Evolutionary conservation across 352 stramenopile genomes (phyloP).

Genomic region (Pythium phragmitis): DNA sequence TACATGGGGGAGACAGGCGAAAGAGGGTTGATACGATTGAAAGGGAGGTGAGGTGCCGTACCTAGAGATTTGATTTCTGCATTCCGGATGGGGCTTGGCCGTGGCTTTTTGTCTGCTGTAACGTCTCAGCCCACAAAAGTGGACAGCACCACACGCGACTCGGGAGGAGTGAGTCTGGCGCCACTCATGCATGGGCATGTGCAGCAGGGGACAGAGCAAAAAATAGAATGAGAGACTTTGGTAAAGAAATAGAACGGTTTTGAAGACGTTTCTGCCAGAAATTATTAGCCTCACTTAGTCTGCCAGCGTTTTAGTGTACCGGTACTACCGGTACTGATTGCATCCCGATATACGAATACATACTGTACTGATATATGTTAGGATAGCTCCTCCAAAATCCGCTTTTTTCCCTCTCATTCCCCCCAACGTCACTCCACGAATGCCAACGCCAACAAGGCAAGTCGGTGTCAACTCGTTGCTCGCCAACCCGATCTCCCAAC

Average conservation of each 20-base stretch:
- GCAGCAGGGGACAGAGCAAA: neutral
- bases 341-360: too few species aligned
- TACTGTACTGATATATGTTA: neutral
- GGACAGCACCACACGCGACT: neutral
- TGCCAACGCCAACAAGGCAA: too few species aligned
- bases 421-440: conserved; percentile 3
- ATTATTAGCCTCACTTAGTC: too few species aligned
- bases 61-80: neutral
- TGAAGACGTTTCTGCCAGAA: neutral
- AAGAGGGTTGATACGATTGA: neutral
- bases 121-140: neutral
- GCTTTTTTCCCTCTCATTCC: neutral
- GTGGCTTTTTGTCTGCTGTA: neutral
- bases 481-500: neutral
- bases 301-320: too few species aligned
- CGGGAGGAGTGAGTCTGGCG: neutral
- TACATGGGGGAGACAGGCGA: neutral
- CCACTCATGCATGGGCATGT: neutral
- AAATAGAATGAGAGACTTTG: neutral
- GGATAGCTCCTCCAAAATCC: neutral
- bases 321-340: too few species aligned
- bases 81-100: neutral
- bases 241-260: conserved; percentile 4
- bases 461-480: neutral
- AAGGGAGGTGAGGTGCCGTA: neutral